Evolutionary conservation across 495 filamentous ascomycete species (phyloP).

Genomic region (Chaetomium cochliodes): DNA sequence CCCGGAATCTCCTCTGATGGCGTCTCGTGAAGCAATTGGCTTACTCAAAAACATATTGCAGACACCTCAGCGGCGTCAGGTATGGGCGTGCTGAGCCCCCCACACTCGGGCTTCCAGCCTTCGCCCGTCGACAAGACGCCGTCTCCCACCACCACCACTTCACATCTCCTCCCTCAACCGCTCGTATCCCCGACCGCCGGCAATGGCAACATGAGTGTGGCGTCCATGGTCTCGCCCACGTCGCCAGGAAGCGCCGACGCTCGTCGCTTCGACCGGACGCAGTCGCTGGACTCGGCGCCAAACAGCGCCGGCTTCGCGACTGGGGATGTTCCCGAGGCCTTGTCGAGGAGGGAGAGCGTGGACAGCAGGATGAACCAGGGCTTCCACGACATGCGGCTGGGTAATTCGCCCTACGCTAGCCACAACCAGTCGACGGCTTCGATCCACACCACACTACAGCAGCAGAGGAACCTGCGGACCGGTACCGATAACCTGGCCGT

Average conservation of each 20-base stretch:
- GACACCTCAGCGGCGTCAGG: constrained; percentile 54
- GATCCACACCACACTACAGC: constrained; percentile 54
- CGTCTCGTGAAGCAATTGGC: constrained; percentile 18
- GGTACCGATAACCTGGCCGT: constrained; percentile 42
- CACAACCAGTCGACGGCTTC: constrained; percentile 77
- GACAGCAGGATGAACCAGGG: constrained; percentile 72
- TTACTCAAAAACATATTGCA: constrained; percentile 25
- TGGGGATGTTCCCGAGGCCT: constrained; percentile 32
- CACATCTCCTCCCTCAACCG: constrained; percentile 44
- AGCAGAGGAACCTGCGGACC: constrained; percentile 52
- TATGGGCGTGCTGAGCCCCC: constrained; percentile 41
- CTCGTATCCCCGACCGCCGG: constrained; percentile 47
- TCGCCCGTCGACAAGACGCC: constrained; percentile 54
- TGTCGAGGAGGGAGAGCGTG: constrained; percentile 72
- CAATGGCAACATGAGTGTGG: constrained; percentile 52
- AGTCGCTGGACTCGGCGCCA: constrained; percentile 46
- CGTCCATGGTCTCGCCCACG: constrained; percentile 57
- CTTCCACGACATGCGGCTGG: constrained; percentile 67
- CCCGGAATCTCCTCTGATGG: constrained; percentile 13
- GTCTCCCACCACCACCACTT: constrained; percentile 47
- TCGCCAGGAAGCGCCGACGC: constrained; percentile 39
- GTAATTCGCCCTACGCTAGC: constrained; percentile 67
- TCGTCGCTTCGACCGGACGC: constrained; percentile 45
- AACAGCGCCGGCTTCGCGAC: constrained; percentile 32
- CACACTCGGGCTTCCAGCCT: constrained; percentile 41